A percentile compares a stretch with the other conserved stretches of the same genome.
phyloP scores from a whole-genome alignment of 169 alveolate genomes.

The Cystoisospora suis region DNA sequence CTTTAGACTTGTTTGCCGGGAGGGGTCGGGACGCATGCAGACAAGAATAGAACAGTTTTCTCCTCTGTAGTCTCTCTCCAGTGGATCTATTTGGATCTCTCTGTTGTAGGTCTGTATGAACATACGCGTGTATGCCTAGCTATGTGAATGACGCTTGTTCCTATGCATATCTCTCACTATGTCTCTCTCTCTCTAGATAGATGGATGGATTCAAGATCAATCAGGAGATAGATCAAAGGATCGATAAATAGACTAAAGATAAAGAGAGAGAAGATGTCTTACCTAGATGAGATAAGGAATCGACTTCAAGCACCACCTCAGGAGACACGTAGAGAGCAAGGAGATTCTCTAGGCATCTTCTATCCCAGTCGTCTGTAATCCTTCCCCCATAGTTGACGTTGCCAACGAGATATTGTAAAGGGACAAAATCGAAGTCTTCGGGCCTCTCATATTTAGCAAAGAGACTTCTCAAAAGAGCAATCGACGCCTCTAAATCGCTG shows the following conservation, averaged over 20 bases:
- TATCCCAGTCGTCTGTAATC: conserved; percentile 93
- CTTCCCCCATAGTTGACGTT: conserved; percentile 97
- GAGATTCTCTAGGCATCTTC: conserved; percentile 70
- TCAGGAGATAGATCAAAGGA: not conserved
- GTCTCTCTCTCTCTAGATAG: not conserved
- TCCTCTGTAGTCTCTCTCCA: too few species aligned
- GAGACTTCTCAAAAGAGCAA: conserved; percentile 62
- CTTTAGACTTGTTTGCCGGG: too few species aligned
- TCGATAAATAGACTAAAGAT: not conserved
- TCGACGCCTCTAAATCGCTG: conserved; percentile 93
- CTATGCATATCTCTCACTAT: not conserved
- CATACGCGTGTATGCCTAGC: too few species aligned
- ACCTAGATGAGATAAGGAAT: not conserved
- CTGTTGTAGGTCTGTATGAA: too few species aligned
- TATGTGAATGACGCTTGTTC: too few species aligned
- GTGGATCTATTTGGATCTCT: too few species aligned
- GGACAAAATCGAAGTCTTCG: conserved; percentile 87
- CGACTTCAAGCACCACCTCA: not conserved
- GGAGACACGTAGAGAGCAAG: conserved; percentile 33
- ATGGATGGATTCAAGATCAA: not conserved
- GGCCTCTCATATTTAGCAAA: conserved; percentile 79
- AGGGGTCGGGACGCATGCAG: too few species aligned
- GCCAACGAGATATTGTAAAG: conserved; percentile 91
- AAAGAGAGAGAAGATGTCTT: not conserved
- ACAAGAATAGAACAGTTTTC: too few species aligned